Conservation (phyloP, 805 yeast species). For the Candida wancherniae region DNA sequence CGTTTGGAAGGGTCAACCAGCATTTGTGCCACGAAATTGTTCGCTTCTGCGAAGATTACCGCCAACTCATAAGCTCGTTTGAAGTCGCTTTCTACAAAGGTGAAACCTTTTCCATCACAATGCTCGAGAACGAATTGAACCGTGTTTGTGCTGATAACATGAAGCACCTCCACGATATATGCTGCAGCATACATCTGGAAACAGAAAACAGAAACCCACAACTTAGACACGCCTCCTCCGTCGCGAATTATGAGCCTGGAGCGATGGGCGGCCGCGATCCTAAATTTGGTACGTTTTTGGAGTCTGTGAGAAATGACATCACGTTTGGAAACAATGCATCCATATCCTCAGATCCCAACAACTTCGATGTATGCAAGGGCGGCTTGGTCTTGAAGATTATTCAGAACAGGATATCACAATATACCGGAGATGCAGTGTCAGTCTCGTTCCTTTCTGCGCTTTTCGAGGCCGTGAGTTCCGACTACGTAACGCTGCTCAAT, state of each 20-base stretch:
- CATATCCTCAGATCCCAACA: slow-evolving; percentile 45
- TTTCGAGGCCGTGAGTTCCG: slow-evolving; percentile 53
- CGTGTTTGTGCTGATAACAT: slow-evolving; percentile 30
- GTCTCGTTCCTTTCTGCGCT: slow-evolving; percentile 47
- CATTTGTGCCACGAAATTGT: slow-evolving; percentile 58
- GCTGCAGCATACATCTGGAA: slow-evolving; percentile 46
- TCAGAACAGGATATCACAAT: slow-evolving; percentile 50
- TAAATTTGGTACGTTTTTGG: slow-evolving; percentile 29
- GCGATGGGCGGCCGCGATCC: slow-evolving; percentile 13
- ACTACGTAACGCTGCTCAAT: slow-evolving; percentile 65
- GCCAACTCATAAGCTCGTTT: slow-evolving; percentile 34
- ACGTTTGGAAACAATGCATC: slow-evolving; percentile 43
- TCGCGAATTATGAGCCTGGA: slow-evolving; percentile 9
- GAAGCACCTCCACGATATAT: slow-evolving; percentile 55
- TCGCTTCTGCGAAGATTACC: slow-evolving; percentile 24
- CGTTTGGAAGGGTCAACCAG: slow-evolving; percentile 70
- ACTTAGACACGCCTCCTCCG: slow-evolving; percentile 12
- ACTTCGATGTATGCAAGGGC: slow-evolving; percentile 64
- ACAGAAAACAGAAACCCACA: slow-evolving; percentile 32
- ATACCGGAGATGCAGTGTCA: slow-evolving; percentile 62
- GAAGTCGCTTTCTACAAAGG: slow-evolving; percentile 51
- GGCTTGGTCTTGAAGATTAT: slow-evolving; percentile 65
- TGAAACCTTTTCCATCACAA: slow-evolving; percentile 52
- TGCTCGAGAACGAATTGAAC: slow-evolving; percentile 41
- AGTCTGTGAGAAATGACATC: slow-evolving; percentile 38